A percentile compares a stretch with the other conserved stretches of the same genome.
phyloP scores from a whole-genome alignment of 306 rosid genomes.

The Malus fusca region DNA sequence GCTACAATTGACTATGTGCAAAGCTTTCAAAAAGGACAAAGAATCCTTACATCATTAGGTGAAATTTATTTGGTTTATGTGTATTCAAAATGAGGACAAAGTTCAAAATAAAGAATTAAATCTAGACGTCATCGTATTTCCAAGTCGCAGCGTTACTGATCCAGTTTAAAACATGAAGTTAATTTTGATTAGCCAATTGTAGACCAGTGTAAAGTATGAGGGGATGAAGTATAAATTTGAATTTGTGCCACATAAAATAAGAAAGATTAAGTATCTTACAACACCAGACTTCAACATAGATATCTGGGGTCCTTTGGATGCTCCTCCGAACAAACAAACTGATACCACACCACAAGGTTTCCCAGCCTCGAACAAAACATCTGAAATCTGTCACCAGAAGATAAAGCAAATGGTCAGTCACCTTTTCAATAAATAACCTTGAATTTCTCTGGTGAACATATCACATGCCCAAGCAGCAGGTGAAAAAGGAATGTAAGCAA shows the following conservation, averaged over 20 bases:
- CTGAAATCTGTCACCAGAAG: conserved; percentile 61
- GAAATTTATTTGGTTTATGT: neutral
- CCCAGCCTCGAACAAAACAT: conserved; percentile 81
- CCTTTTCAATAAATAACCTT: neutral
- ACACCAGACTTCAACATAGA: conserved; percentile 74
- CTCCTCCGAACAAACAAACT: conserved; percentile 87
- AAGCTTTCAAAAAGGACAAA: neutral
- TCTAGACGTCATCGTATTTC: neutral
- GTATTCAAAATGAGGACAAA: neutral
- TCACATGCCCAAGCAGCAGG: neutral
- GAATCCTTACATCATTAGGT: neutral
- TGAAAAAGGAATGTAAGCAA: neutral
- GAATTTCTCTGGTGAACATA: neutral
- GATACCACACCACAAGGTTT: conserved; percentile 66
- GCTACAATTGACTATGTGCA: neutral
- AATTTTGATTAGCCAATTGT: neutral
- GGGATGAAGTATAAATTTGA: neutral
- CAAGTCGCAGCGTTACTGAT: neutral
- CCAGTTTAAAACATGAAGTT: neutral
- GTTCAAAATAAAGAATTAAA: neutral
- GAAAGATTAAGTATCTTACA: conserved; percentile 47
- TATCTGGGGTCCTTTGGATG: conserved; percentile 82
- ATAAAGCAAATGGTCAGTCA: conserved; percentile 13
- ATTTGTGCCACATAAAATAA: conserved; percentile 8
- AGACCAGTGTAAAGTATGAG: neutral